Conservation (phyloP, 129 eudicot genomes). For the sunflower (Helianthus annuus) region HanXRQr2.0-SUNRISE NC_035443.2:996661-997160, state of each 20-base stretch:
- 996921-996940: slow-evolving; percentile 77
- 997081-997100: too few relatives aligned
- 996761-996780: too few relatives aligned
- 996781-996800: slow-evolving; percentile 5
- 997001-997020: background rate
- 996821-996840: background rate
- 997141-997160: too few relatives aligned
- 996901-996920: slow-evolving; percentile 90
- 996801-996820: background rate
- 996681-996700: background rate
- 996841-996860: background rate
- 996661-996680: background rate
- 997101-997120: too few relatives aligned
- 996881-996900: slow-evolving; percentile 40
- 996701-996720: background rate
- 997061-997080: too few relatives aligned
- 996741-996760: background rate
- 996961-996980: slow-evolving; percentile 81
- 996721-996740: slow-evolving; percentile 10
- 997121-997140: too few relatives aligned
- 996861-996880: background rate
- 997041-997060: too few relatives aligned
- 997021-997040: too few relatives aligned
- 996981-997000: slow-evolving; percentile 35
- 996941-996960: slow-evolving; percentile 84